Evolutionary conservation across 345 rosid genomes (phyloP).

Genomic region (Syzygium aqueum): DNA sequence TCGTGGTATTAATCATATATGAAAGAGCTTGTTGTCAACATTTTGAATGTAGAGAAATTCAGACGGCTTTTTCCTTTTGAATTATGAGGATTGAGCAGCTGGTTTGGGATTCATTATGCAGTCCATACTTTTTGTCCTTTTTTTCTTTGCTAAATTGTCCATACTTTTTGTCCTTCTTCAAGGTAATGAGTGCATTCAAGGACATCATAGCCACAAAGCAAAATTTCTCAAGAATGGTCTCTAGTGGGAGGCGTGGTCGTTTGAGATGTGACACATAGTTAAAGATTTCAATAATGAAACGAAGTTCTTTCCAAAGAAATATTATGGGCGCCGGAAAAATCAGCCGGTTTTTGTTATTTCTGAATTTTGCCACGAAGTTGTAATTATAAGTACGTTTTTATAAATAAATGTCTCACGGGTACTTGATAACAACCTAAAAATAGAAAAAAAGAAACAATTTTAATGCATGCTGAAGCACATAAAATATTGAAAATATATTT

Average conservation of each 20-base stretch:
- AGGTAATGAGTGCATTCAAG: background rate
- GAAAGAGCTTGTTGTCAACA: background rate
- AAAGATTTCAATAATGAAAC: background rate
- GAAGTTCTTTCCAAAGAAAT: background rate
- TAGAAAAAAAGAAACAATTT: background rate
- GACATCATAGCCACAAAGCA: background rate
- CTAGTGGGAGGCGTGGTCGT: background rate
- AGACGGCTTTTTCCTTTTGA: background rate
- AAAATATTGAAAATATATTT: background rate
- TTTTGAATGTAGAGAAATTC: background rate
- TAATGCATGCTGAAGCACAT: background rate
- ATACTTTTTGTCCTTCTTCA: background rate
- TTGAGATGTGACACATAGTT: background rate
- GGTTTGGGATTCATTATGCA: background rate
- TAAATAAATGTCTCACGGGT: background rate
- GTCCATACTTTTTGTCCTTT: background rate
- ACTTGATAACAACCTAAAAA: background rate
- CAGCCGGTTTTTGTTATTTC: background rate
- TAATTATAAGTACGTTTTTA: background rate
- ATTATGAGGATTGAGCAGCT: background rate
- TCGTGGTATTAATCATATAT: no score
- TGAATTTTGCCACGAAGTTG: background rate
- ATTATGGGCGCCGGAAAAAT: background rate
- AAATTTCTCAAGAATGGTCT: background rate
- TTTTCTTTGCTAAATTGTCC: background rate